phyloP scores from a whole-genome alignment of 106 monocot species.

The Dendrobium nobile region DNA sequence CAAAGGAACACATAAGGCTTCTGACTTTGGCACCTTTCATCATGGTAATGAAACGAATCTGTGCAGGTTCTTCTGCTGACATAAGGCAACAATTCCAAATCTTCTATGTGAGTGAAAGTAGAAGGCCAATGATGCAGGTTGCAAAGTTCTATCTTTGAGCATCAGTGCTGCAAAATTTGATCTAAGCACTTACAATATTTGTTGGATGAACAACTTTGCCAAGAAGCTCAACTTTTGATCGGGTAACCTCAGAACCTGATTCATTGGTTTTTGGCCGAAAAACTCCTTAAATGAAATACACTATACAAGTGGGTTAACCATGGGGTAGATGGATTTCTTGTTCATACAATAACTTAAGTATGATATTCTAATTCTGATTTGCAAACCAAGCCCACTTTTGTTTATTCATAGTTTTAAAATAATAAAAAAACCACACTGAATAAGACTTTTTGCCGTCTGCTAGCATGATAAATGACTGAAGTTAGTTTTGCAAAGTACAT shows the following conservation, averaged over 20 bases:
- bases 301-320: background rate
- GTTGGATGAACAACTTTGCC: background rate
- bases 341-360: background rate
- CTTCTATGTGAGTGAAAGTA: constrained; percentile 4
- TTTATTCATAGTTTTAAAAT: background rate
- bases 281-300: constrained; percentile 2
- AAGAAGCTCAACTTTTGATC: background rate
- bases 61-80: constrained; percentile 3
- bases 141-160: constrained; percentile 1
- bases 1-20: background rate
- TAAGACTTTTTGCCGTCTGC: background rate
- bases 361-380: background rate
- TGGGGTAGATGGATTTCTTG: background rate
- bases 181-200: background rate
- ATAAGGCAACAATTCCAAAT: constrained; percentile 5
- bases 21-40: background rate
- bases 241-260: constrained; percentile 5
- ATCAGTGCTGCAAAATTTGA: background rate
- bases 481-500: no score
- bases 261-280: background rate
- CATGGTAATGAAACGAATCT: background rate
- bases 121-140: background rate
- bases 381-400: background rate
- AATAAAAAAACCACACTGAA: background rate
- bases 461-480: background rate